phyloP scores from a whole-genome alignment of 495 filamentous ascomycete species.

The Penicillium cinerascens region DNA sequence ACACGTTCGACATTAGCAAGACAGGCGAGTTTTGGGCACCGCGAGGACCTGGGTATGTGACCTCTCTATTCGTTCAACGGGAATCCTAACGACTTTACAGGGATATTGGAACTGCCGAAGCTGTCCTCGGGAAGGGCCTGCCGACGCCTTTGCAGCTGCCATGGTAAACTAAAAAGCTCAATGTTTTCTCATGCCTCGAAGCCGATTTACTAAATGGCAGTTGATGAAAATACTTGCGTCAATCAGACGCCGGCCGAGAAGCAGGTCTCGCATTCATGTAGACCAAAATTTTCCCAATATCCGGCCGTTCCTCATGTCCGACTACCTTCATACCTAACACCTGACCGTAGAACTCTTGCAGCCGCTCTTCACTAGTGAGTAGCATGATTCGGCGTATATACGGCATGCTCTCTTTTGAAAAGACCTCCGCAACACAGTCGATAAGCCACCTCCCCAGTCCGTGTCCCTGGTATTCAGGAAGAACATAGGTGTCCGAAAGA shows the following conservation, averaged over 20 bases:
- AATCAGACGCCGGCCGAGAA: constrained; percentile 1
- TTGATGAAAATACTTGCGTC: background rate
- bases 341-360: constrained; percentile 45
- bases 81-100: constrained; percentile 25
- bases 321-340: constrained; percentile 45
- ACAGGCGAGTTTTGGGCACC: constrained; percentile 72
- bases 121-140: constrained; percentile 56
- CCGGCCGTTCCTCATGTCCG: constrained; percentile 18
- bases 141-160: constrained; percentile 65
- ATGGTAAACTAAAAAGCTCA: constrained; percentile 46
- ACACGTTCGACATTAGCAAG: constrained; percentile 58
- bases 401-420: constrained; percentile 48
- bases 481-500: constrained; percentile 69
- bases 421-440: constrained; percentile 50
- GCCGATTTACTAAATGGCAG: background rate
- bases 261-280: constrained; percentile 24
- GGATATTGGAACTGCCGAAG: constrained; percentile 68
- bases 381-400: constrained; percentile 52
- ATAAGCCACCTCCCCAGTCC: constrained; percentile 64
- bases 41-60: constrained; percentile 56
- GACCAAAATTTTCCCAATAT: constrained; percentile 19
- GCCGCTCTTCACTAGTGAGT: constrained; percentile 34
- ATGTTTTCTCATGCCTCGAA: background rate
- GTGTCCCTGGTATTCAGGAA: constrained; percentile 51
- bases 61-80: background rate